Conservation (phyloP, 2,329 filamentous ascomycete species). For the Periglandula ipomoeae region DNA sequence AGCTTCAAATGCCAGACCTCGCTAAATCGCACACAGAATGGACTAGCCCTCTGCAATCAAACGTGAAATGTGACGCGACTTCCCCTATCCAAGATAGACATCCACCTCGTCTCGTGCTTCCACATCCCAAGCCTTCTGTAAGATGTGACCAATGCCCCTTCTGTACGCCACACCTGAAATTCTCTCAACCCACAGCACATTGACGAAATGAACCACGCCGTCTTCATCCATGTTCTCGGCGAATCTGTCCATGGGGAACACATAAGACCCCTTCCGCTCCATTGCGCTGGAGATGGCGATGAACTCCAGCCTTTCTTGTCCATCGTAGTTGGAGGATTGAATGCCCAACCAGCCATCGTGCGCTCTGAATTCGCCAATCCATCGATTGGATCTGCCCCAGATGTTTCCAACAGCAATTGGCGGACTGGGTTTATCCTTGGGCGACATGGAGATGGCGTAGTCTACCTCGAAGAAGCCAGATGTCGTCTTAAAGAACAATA, state of each 20-base stretch:
- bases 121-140: slow-evolving; percentile 31
- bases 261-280: slow-evolving; percentile 32
- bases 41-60: background rate
- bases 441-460: slow-evolving; percentile 25
- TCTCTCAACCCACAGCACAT: slow-evolving; percentile 37
- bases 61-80: background rate
- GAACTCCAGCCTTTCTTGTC: slow-evolving; percentile 34
- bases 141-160: slow-evolving; percentile 32
- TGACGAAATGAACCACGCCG: slow-evolving; percentile 35
- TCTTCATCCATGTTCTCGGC: slow-evolving; percentile 32
- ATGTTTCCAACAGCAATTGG: slow-evolving; percentile 35
- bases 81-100: slow-evolving; percentile 29
- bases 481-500: slow-evolving; percentile 31
- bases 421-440: slow-evolving; percentile 26
- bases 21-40: background rate
- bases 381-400: slow-evolving; percentile 25
- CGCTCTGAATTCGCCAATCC: slow-evolving; percentile 34
- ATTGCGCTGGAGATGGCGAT: slow-evolving; percentile 31
- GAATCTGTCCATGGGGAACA: slow-evolving; percentile 30
- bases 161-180: slow-evolving; percentile 33
- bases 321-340: slow-evolving; percentile 36
- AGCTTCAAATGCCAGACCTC: background rate
- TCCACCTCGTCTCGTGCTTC: slow-evolving; percentile 30
- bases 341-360: slow-evolving; percentile 37
- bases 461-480: slow-evolving; percentile 32